Conservation (phyloP, 805 yeast species). For the Candida ascalaphidarum region DNA sequence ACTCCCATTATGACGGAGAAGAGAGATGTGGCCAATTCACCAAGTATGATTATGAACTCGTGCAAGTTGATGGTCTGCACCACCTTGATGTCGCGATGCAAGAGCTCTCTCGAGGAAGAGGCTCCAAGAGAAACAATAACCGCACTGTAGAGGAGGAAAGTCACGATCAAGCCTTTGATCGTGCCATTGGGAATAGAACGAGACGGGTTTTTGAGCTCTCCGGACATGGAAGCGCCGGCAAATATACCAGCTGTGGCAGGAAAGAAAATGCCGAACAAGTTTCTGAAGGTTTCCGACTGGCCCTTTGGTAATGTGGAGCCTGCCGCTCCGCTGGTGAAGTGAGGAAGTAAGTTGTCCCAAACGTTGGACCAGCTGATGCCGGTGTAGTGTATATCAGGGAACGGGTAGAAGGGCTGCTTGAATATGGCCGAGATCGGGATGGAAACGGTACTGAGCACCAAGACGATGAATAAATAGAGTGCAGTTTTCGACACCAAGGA, state of each 20-base stretch:
- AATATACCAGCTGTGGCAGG: slow-evolving; percentile 98
- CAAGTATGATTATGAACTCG: slow-evolving; percentile 62
- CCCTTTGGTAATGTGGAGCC: slow-evolving; percentile 58
- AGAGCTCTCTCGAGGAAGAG: slow-evolving; percentile 70
- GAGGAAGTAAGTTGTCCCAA: slow-evolving; percentile 60
- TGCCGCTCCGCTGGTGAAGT: slow-evolving; percentile 85
- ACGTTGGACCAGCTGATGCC: slow-evolving; percentile 71
- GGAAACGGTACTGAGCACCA: slow-evolving; percentile 66
- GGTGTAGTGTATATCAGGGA: slow-evolving; percentile 41
- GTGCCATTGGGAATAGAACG: slow-evolving; percentile 93
- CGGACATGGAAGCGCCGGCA: slow-evolving; percentile 99
- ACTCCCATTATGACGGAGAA: slow-evolving; percentile 94
- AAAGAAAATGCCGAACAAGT: slow-evolving; percentile 89
- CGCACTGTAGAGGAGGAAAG: slow-evolving; percentile 67
- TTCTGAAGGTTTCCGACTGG: slow-evolving; percentile 62
- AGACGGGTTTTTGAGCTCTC: slow-evolving; percentile 81
- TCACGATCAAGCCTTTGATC: slow-evolving; percentile 67
- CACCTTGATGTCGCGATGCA: slow-evolving; percentile 74
- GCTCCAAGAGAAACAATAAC: slow-evolving; percentile 78
- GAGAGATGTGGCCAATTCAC: slow-evolving; percentile 87
- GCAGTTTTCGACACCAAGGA: slow-evolving; percentile 78
- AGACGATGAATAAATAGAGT: slow-evolving; percentile 55
- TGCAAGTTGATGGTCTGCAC: slow-evolving; percentile 73
- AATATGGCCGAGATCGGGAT: slow-evolving; percentile 73
- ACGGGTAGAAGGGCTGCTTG: slow-evolving; percentile 48